These are phyloP conservation scores for Nasturtium officinale DNA, from an alignment of 345 rosid species.

Conservation along the genomic window DNA sequence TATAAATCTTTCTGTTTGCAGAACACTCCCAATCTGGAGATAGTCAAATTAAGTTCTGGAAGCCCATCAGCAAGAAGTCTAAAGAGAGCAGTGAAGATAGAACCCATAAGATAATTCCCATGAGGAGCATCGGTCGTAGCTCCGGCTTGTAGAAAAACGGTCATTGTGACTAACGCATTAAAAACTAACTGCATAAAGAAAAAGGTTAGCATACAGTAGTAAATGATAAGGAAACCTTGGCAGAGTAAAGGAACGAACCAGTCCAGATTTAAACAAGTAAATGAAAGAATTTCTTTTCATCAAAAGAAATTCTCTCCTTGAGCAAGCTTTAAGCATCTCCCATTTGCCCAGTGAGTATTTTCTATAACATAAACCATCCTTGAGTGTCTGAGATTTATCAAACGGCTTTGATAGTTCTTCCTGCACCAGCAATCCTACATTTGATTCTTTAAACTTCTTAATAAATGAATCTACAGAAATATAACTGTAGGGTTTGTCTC, in stretches of 20 bases:
- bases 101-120: slow-evolving; percentile 51
- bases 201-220: slow-evolving; percentile 10
- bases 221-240: neutral
- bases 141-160: slow-evolving; percentile 45
- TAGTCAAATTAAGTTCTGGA: slow-evolving; percentile 50
- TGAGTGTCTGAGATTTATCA: slow-evolving; percentile 37
- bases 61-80: slow-evolving; percentile 54
- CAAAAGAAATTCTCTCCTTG: slow-evolving; percentile 53
- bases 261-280: slow-evolving; percentile 51
- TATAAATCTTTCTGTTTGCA: slow-evolving; percentile 52
- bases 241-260: slow-evolving; percentile 21
- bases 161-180: slow-evolving; percentile 46
- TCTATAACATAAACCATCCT: slow-evolving; percentile 42
- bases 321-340: slow-evolving; percentile 57
- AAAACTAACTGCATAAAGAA: slow-evolving; percentile 43
- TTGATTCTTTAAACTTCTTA: slow-evolving; percentile 44
- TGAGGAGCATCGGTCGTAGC: slow-evolving; percentile 40
- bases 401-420: slow-evolving; percentile 45
- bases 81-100: slow-evolving; percentile 43
- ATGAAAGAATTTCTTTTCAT: slow-evolving; percentile 50
- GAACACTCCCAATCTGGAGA: slow-evolving; percentile 49
- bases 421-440: slow-evolving; percentile 35
- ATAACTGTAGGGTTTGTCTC: slow-evolving; percentile 44
- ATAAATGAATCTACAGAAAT: slow-evolving; percentile 48
- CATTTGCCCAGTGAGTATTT: slow-evolving; percentile 46